Evolutionary conservation across 805 yeast species (phyloP).

Genomic region (Candida vartiovaarae): DNA sequence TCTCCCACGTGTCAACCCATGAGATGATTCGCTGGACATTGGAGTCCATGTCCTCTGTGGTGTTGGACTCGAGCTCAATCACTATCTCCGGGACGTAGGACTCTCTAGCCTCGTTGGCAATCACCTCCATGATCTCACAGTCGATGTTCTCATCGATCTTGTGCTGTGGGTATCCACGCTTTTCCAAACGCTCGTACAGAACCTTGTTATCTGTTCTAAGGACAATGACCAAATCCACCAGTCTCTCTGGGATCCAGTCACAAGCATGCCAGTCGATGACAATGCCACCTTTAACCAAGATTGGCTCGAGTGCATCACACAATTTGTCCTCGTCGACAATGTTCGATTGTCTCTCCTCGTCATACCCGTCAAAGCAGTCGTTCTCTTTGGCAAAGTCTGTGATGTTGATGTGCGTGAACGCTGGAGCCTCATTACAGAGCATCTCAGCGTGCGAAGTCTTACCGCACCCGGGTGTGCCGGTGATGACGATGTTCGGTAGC

Average conservation of each 20-base stretch:
- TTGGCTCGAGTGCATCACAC: slow-evolving; percentile 72
- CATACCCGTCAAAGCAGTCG: slow-evolving; percentile 75
- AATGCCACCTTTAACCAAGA: slow-evolving; percentile 78
- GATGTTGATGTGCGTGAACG: slow-evolving; percentile 48
- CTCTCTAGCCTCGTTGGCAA: slow-evolving; percentile 80
- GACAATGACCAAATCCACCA: slow-evolving; percentile 89
- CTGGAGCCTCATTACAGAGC: slow-evolving; percentile 44
- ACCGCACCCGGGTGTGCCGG: slow-evolving; percentile 96
- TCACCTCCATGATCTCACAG: slow-evolving; percentile 94
- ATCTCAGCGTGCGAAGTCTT: slow-evolving; percentile 70
- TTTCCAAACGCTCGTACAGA: slow-evolving; percentile 67
- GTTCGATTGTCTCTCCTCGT: slow-evolving; percentile 74
- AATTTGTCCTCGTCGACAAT: slow-evolving; percentile 91
- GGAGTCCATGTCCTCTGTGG: slow-evolving; percentile 69
- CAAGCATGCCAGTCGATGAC: slow-evolving; percentile 97
- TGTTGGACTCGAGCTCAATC: slow-evolving; percentile 69
- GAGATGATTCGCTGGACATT: slow-evolving; percentile 68
- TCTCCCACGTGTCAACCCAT: slow-evolving; percentile 75
- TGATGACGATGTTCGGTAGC: slow-evolving; percentile 71
- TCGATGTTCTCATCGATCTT: slow-evolving; percentile 90
- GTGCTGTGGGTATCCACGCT: slow-evolving; percentile 70
- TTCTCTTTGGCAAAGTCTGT: slow-evolving; percentile 78
- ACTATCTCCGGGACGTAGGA: slow-evolving; percentile 75
- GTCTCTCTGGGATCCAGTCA: slow-evolving; percentile 88
- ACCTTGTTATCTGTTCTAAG: slow-evolving; percentile 67